A percentile compares a stretch with the other conserved stretches of the same genome.
phyloP scores from a whole-genome alignment of 257 asterid species.

The Coffea canephora region DNA sequence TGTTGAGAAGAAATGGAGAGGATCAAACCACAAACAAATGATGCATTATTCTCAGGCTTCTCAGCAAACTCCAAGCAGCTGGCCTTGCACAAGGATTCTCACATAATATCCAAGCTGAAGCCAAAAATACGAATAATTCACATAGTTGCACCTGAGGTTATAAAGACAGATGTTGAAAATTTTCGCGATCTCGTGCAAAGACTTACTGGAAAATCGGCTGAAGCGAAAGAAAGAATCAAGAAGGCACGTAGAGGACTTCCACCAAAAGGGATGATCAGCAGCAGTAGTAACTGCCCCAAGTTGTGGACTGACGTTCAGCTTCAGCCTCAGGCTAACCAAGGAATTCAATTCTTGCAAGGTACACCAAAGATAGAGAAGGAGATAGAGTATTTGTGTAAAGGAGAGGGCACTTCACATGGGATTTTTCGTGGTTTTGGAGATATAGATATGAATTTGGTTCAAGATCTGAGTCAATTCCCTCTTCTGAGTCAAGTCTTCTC shows the following conservation, averaged over 20 bases:
- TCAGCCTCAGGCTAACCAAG: slow-evolving; percentile 15
- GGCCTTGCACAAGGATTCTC: slow-evolving; percentile 43
- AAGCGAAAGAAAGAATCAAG: slow-evolving; percentile 15
- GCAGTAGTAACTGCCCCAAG: slow-evolving; percentile 7
- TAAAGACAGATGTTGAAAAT: slow-evolving; percentile 58
- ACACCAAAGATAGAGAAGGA: slow-evolving; percentile 39
- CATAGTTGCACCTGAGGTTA: slow-evolving; percentile 67
- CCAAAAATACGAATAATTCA: slow-evolving; percentile 82
- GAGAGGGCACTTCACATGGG: slow-evolving; percentile 24
- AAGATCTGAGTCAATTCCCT: slow-evolving; percentile 41
- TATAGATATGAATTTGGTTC: slow-evolving; percentile 38
- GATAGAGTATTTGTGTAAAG: slow-evolving; percentile 33
- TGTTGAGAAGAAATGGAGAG: slow-evolving; percentile 12
- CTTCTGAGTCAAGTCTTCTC: slow-evolving; percentile 34
- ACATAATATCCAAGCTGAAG: slow-evolving; percentile 42
- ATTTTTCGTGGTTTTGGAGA: slow-evolving; percentile 45
- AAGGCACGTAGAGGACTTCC: slow-evolving; percentile 14
- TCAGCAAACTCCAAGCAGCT: slow-evolving; percentile 34
- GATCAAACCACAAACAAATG: slow-evolving; percentile 37
- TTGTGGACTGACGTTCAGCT: slow-evolving; percentile 24
- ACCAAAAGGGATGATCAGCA: slow-evolving; percentile 18
- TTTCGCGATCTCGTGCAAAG: slow-evolving; percentile 74
- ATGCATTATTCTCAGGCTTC: slow-evolving; percentile 16
- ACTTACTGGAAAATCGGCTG: slow-evolving; percentile 69
- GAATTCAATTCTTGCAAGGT: slow-evolving; percentile 21